These are phyloP conservation scores for Aspergillus unguis DNA, from an alignment of 2,329 filamentous ascomycete species.

Conservation along the genomic window DNA sequence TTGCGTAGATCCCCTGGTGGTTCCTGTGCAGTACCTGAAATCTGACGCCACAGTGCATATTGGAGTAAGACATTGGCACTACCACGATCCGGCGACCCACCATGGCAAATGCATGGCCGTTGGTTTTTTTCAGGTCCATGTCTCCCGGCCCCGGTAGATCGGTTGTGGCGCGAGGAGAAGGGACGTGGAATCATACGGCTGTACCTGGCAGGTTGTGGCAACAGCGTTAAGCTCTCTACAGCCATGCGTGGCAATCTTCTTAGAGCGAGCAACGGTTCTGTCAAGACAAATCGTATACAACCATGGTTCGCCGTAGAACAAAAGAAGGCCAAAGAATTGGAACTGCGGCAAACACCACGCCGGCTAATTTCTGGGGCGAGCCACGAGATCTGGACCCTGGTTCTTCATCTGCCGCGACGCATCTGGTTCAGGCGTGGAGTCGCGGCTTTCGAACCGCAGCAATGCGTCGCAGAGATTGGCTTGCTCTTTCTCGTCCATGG, in stretches of 20 bases:
- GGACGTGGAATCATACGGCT: neutral
- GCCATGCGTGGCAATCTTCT: conserved; percentile 2
- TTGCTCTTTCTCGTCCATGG: neutral
- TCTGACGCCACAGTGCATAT: conserved; percentile 4
- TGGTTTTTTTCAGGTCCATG: neutral
- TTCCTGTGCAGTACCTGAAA: conserved; percentile 7
- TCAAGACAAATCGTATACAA: conserved; percentile 3
- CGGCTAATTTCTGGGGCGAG: neutral
- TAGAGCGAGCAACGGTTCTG: neutral
- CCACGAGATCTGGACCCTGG: conserved; percentile 3
- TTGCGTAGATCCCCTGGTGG: conserved; percentile 8
- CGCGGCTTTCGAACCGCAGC: neutral
- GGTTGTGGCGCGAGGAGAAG: neutral
- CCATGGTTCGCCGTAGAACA: conserved; percentile 5
- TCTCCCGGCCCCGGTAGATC: neutral
- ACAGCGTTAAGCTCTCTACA: neutral
- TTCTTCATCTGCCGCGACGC: neutral
- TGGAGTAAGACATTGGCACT: neutral
- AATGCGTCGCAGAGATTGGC: neutral
- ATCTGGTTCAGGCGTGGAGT: neutral
- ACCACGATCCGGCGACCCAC: neutral
- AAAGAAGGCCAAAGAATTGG: conserved; percentile 2
- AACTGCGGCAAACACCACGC: neutral
- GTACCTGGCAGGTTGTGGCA: conserved; percentile 1
- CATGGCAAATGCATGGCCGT: neutral